Conservation (phyloP, 306 rosid species). For the Abrus pulchellus region DNA sequence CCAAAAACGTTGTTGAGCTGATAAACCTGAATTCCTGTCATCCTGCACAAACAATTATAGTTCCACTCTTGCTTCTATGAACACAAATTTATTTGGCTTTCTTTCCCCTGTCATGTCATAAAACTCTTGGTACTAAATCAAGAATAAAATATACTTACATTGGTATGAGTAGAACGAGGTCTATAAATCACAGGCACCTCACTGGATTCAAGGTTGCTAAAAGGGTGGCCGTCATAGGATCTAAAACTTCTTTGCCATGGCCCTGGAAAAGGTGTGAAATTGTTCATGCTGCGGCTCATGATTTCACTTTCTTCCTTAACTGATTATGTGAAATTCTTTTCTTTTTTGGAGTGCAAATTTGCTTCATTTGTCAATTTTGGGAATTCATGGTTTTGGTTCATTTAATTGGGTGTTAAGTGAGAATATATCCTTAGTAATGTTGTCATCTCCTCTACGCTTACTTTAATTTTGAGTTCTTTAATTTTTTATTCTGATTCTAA, state of each 20-base stretch:
- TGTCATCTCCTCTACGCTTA: slow-evolving; percentile 38
- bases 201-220: slow-evolving; percentile 45
- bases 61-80: slow-evolving; percentile 22
- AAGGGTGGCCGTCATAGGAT: slow-evolving; percentile 51
- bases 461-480: slow-evolving; percentile 29
- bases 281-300: slow-evolving; percentile 61
- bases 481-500: slow-evolving; percentile 46
- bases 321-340: slow-evolving; percentile 30
- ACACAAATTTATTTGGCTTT: not conserved
- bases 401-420: slow-evolving; percentile 41
- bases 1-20: slow-evolving; percentile 38
- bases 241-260: slow-evolving; percentile 42
- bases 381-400: slow-evolving; percentile 33
- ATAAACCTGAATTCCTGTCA: slow-evolving; percentile 48
- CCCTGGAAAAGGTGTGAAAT: slow-evolving; percentile 42
- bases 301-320: slow-evolving; percentile 45
- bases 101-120: not conserved
- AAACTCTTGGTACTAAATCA: not conserved
- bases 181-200: slow-evolving; percentile 52
- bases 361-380: slow-evolving; percentile 22
- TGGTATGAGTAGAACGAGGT: slow-evolving; percentile 48
- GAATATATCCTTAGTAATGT: slow-evolving; percentile 41
- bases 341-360: slow-evolving; percentile 21
- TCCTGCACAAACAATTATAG: slow-evolving; percentile 49
- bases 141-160: slow-evolving; percentile 54